Conservation (phyloP, 169 alveolate species). For the Haemoproteus tartakovskyi region DNA sequence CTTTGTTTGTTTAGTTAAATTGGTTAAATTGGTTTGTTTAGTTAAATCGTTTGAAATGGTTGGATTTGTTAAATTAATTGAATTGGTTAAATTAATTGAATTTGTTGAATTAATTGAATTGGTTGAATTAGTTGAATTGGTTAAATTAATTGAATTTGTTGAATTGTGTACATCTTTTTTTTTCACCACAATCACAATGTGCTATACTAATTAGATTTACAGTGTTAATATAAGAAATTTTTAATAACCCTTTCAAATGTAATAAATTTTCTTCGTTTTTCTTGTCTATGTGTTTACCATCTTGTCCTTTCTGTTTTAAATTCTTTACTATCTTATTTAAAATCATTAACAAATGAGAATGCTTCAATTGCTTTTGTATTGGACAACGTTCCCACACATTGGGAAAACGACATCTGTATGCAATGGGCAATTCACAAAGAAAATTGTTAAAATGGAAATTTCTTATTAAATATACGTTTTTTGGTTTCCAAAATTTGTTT, state of each 20-base stretch:
- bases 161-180: too few relatives aligned
- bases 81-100: too few relatives aligned
- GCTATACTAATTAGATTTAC: slow-evolving; percentile 38
- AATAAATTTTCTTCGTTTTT: background rate
- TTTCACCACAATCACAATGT: slow-evolving; percentile 23
- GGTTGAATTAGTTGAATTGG: too few relatives aligned
- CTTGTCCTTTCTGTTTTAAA: background rate
- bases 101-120: too few relatives aligned
- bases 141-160: too few relatives aligned
- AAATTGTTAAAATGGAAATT: slow-evolving; percentile 25
- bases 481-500: slow-evolving; percentile 40
- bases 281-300: background rate
- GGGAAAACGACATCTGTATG: slow-evolving; percentile 22
- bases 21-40: too few relatives aligned
- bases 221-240: slow-evolving; percentile 38
- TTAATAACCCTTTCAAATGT: slow-evolving; percentile 36
- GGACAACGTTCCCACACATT: slow-evolving; percentile 23
- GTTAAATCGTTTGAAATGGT: too few relatives aligned
- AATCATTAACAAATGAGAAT: slow-evolving; percentile 23
- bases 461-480: slow-evolving; percentile 5
- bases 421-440: slow-evolving; percentile 47
- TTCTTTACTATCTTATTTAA: slow-evolving; percentile 1
- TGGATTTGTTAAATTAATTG: too few relatives aligned
- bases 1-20: too few relatives aligned
- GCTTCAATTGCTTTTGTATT: slow-evolving; percentile 8